Evolutionary conservation across 257 asterid species (phyloP), one percentile per base, ranked within the genome.

Genomic region (Sherardia arvensis): DNA sequence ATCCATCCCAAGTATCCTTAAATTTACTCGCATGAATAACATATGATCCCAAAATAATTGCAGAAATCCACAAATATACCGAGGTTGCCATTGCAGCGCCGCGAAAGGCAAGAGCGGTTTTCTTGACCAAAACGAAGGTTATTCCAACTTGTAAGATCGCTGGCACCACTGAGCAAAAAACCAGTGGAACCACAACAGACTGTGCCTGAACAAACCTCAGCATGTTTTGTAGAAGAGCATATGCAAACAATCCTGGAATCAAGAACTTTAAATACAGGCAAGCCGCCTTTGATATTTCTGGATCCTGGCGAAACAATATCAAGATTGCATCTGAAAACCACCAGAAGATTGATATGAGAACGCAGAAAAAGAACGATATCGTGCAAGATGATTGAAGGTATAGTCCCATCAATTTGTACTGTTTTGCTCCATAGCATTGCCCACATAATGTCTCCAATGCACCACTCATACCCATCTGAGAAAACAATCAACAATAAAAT

Each of bases 371-470:
- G 66, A 76, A 7, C 0, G 95, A 78, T 48, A 85, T 69, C 29
- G 83, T 58, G 81, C 88, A 85, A 5, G 95, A 83, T 8, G 95
- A 76, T 12, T 90, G 97, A 6, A 90, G 83, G 59, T 90, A 79
- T 26, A 87, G 61, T 2, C 97, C 97, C 26, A 87, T 9, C 79
- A 70, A 71, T 32, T 82, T 54, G 48, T 87, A 83, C 69, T 70
- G 29, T 64, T 73, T 82, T 18, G 95, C 95, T 3, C 97, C 95
- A 8, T 71, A 87, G 59, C 90, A 91, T 79, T 90, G 95, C 20
- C 97, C 95, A 9, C 97, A 90, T 53, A 90, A 63, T 25, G 95
- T 90, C 79, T 90, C 97, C 5, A 90, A 90, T 10, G 94, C 92
- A 49, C 95, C 95, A 47, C 95, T 87, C 68, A 80, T 66, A n/a